These are phyloP conservation scores for Aechmea fasciata DNA, from an alignment of 176 grass and related monocot genomes.

Conservation along the genomic window DNA sequence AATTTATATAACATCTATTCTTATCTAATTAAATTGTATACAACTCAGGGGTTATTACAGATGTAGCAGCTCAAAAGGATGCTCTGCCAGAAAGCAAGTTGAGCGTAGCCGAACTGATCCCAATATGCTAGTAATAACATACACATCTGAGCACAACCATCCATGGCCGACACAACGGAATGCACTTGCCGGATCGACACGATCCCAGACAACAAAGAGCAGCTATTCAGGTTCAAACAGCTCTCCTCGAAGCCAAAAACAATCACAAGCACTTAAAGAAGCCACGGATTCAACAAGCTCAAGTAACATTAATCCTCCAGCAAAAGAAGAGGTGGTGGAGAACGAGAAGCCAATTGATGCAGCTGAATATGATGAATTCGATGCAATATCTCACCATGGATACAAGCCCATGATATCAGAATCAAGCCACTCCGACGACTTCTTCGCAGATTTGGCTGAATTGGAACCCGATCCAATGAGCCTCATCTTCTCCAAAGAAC, in stretches of 20 bases:
- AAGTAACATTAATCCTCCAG: conserved; percentile 7
- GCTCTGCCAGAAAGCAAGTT: conserved; percentile 93
- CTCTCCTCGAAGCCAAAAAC: conserved; percentile 31
- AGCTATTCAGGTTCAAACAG: conserved; percentile 38
- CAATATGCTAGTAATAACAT: conserved; percentile 93
- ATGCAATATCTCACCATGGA: conserved; percentile 52
- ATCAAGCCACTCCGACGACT: conserved; percentile 55
- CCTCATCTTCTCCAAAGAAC: conserved; percentile 87
- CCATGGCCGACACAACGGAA: conserved; percentile 98
- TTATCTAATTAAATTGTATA: neutral
- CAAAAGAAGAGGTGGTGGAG: conserved; percentile 33
- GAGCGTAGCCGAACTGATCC: conserved; percentile 91
- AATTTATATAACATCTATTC: neutral
- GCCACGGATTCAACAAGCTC: conserved; percentile 24
- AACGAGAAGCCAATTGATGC: neutral
- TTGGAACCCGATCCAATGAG: conserved; percentile 72
- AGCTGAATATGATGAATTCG: conserved; percentile 38
- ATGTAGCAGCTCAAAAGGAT: conserved; percentile 98
- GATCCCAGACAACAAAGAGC: conserved; percentile 48
- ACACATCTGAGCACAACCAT: conserved; percentile 98
- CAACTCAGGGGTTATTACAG: conserved; percentile 82
- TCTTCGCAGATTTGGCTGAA: conserved; percentile 79
- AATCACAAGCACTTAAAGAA: conserved; percentile 34
- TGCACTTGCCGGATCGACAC: conserved; percentile 80
- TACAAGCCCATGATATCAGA: conserved; percentile 64